Evolutionary conservation across 768 basidiomycete genomes (phyloP), one percentile per base, ranked within the genome.

Genomic region (Pseudohyphozyma bogoriensis): DNA sequence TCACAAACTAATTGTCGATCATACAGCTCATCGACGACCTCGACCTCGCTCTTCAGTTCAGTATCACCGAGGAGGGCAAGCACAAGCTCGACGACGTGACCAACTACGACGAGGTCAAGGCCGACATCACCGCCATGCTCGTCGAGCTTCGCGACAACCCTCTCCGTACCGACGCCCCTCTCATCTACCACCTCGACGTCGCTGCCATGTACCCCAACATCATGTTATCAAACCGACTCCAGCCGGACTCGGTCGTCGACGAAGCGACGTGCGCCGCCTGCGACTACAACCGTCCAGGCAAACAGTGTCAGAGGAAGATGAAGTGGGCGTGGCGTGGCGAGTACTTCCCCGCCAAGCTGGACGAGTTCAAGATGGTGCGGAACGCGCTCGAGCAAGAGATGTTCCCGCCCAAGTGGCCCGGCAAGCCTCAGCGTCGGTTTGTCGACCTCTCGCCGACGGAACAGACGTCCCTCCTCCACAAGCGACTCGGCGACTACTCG

Each of bases 191-290:
- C 74, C 76, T 97, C 70, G 95, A 99, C 70, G 95, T 99, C 64
- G 95, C 95, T 3, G 95, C 95, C 64, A 99, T 99, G 95, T 97
- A 99, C 73, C 95, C 95, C 58, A 99, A 97, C 74, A 97, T 99
- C 82, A 99, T 99, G 95, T 85, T 99, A 78, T 96, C 92, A 22
- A 99, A 99, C 72, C 88, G 95, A 36, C 80, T 99, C 3, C 95
- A 99, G 68, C 95, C 95, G 3, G 95, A 99, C 75, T 95, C 95
- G 2, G 87, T 97, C 77, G 86, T 96, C 13, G 89, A 92, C 70
- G 95, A 97, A 73, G 83, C 93, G 24, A 86, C 85, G 22, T 99
- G 95, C 70, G 95, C 95, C 1, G 91, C 96, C 2, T 99, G 95
- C 76, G 95, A 99, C 75, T 97, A 86, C 73, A 99, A 99, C 69